These are phyloP conservation scores for Polygonum aviculare DNA, from an alignment of 148 eudicot species.

Conservation along the genomic window DNA sequence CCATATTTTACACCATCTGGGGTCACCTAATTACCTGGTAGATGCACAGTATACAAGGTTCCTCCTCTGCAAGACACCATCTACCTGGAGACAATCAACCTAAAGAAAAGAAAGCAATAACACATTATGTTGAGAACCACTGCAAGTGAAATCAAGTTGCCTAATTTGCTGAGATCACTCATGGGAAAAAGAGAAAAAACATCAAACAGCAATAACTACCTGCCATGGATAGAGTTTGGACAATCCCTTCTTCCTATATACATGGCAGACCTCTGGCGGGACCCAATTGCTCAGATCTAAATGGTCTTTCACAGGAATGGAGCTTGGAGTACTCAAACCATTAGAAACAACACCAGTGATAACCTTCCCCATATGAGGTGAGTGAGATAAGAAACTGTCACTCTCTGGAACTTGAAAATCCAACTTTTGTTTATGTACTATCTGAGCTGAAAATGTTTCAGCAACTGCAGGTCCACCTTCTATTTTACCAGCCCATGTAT, in stretches of 20 bases:
- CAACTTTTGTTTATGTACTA: slow-evolving; percentile 16
- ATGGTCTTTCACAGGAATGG: slow-evolving; percentile 28
- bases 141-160: not conserved
- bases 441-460: slow-evolving; percentile 16
- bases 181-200: not conserved
- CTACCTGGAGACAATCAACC: slow-evolving; percentile 98
- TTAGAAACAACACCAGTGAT: slow-evolving; percentile 15
- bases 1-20: not conserved
- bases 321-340: slow-evolving; percentile 58
- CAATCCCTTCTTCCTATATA: slow-evolving; percentile 66
- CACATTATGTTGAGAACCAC: not conserved
- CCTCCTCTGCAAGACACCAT: slow-evolving; percentile 83
- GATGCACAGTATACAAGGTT: slow-evolving; percentile 99
- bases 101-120: slow-evolving; percentile 22
- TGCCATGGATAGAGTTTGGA: slow-evolving; percentile 84
- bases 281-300: slow-evolving; percentile 77
- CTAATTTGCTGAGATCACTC: not conserved
- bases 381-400: slow-evolving; percentile 23
- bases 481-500: slow-evolving; percentile 5
- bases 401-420: slow-evolving; percentile 16
- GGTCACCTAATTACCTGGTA: slow-evolving; percentile 58
- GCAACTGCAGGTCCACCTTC: slow-evolving; percentile 8
- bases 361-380: slow-evolving; percentile 26
- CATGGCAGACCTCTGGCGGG: slow-evolving; percentile 61
- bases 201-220: slow-evolving; percentile 29